Evolutionary conservation across 345 rosid genomes (phyloP).

Genomic region (Rhizophora apiculata): DNA sequence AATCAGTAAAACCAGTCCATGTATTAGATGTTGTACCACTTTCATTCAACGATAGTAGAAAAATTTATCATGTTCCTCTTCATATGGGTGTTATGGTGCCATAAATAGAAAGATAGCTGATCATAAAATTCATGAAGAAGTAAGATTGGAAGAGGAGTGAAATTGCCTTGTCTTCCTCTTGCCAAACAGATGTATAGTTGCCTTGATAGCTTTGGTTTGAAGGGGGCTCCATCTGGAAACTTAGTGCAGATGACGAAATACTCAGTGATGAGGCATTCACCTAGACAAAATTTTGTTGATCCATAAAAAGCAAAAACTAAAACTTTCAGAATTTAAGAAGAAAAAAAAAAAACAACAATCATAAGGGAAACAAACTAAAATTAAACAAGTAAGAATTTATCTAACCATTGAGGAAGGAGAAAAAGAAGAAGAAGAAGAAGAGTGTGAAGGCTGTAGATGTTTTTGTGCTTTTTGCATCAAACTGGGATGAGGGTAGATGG

Average conservation of each 20-base stretch:
- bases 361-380: background rate
- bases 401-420: constrained; percentile 35
- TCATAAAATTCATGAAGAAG: background rate
- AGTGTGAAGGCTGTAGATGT: constrained; percentile 13
- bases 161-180: constrained; percentile 46
- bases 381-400: no score
- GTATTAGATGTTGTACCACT: background rate
- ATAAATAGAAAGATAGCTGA: background rate
- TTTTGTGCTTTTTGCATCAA: constrained; percentile 34
- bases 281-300: constrained; percentile 25
- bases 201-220: constrained; percentile 57
- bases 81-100: no score
- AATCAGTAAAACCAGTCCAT: background rate
- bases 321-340: background rate
- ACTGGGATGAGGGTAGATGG: constrained; percentile 32
- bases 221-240: constrained; percentile 66
- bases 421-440: constrained; percentile 3
- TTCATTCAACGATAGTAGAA: background rate
- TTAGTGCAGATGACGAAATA: constrained; percentile 35
- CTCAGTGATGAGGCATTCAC: constrained; percentile 40
- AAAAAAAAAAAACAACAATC: background rate
- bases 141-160: background rate
- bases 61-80: background rate
- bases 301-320: background rate
- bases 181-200: constrained; percentile 32